Percentiles rank a stretch among this genome's conserved stretches.
Conservation (phyloP, 441 rosid species). For the Arabidopsis hybrid region DNA sequence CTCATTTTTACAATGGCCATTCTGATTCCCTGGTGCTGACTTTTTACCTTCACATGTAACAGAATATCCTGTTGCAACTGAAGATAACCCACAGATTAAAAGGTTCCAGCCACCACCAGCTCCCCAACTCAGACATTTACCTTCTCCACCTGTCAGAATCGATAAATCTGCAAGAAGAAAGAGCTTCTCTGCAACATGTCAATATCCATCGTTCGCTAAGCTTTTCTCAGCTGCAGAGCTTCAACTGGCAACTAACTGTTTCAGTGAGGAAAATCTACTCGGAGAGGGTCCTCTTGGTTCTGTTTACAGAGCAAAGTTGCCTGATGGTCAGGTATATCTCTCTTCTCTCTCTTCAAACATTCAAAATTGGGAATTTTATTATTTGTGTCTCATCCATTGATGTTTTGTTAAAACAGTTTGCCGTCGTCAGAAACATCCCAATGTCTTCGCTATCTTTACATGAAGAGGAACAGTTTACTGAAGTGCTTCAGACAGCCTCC, state of each 20-base stretch:
- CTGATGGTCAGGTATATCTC: conserved; percentile 72
- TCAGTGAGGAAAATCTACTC: conserved; percentile 78
- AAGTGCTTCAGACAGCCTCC: conserved; percentile 72
- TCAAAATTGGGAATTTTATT: conserved; percentile 2
- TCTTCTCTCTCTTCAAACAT: conserved; percentile 24
- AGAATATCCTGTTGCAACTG: conserved; percentile 55
- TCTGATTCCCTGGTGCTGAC: conserved; percentile 35
- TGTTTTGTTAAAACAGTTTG: conserved; percentile 54
- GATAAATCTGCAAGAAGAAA: conserved; percentile 58
- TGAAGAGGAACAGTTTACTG: conserved; percentile 86
- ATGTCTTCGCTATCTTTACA: conserved; percentile 72
- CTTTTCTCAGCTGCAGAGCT: conserved; percentile 75
- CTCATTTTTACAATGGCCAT: conserved; percentile 27
- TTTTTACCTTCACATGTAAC: conserved; percentile 26
- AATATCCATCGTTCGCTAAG: conserved; percentile 62
- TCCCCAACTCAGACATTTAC: conserved; percentile 49
- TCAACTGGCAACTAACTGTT: conserved; percentile 77
- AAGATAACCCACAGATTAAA: conserved; percentile 59
- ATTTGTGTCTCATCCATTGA: conserved; percentile 17
- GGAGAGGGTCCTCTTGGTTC: conserved; percentile 95
- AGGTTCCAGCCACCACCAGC: conserved; percentile 52
- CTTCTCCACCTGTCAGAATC: conserved; percentile 47
- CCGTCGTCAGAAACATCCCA: conserved; percentile 80
- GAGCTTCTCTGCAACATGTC: conserved; percentile 58
- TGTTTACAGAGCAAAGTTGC: conserved; percentile 83